Evolutionary conservation across 352 stramenopile genomes (phyloP).

Genomic region (Pythium aristosporum): DNA sequence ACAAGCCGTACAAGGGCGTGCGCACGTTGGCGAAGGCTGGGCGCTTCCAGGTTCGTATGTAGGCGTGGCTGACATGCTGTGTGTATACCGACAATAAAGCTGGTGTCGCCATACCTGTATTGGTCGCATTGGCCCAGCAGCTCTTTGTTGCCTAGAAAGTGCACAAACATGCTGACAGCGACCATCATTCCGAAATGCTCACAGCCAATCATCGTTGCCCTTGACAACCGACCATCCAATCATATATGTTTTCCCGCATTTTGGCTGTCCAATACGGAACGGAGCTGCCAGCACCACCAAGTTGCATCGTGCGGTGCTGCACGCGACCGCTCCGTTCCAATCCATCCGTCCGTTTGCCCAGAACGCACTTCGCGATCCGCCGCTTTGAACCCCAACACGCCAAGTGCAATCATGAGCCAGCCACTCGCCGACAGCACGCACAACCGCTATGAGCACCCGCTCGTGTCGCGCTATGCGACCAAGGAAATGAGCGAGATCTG

Average conservation of each 20-base stretch:
- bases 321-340: neutral
- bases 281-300: conserved; percentile 25
- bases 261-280: conserved; percentile 9
- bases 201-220: conserved; percentile 9
- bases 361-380: conserved; percentile 13
- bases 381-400: neutral
- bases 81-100: conserved; percentile 5
- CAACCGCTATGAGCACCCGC: conserved; percentile 88
- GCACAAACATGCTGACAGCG: neutral
- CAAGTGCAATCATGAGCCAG: conserved; percentile 31
- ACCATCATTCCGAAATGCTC: conserved; percentile 5
- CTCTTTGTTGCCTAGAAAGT: conserved; percentile 3
- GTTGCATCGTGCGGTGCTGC: conserved; percentile 23
- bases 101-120: neutral
- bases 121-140: neutral
- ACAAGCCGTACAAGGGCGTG: conserved; percentile 98
- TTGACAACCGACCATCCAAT: conserved; percentile 1
- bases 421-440: conserved; percentile 36
- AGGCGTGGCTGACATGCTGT: conserved; percentile 25
- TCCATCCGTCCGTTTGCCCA: conserved; percentile 6
- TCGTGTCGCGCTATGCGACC: conserved; percentile 95
- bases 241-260: conserved; percentile 13
- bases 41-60: conserved; percentile 95
- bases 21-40: conserved; percentile 95
- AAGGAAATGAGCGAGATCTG: conserved; percentile 99